These are phyloP conservation scores for Sutorius australiensis DNA, from an alignment of 768 basidiomycete species.

Conservation along the genomic window DNA sequence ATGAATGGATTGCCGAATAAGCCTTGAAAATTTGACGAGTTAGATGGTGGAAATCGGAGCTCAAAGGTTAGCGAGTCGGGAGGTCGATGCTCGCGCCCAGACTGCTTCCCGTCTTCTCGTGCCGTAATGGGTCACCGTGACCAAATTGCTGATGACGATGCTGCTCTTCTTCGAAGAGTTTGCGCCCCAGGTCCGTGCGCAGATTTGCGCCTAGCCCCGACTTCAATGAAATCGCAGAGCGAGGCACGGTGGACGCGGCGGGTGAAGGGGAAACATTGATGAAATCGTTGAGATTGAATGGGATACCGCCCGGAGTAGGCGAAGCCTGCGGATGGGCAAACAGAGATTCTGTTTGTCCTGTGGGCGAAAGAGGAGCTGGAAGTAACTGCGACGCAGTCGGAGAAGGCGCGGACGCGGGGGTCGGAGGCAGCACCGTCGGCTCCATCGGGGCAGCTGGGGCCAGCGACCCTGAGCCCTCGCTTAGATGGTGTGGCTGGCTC, in stretches of 20 bases:
- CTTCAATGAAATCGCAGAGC: constrained; percentile 30
- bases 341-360: constrained; percentile 19
- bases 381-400: constrained; percentile 24
- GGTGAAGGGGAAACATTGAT: constrained; percentile 72
- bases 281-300: constrained; percentile 68
- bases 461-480: constrained; percentile 14
- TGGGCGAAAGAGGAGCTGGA: constrained; percentile 23
- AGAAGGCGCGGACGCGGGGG: constrained; percentile 26
- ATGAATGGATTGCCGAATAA: constrained; percentile 23
- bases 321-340: constrained; percentile 31
- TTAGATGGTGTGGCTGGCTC: constrained; percentile 15
- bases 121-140: constrained; percentile 23
- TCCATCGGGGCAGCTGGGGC: constrained; percentile 28
- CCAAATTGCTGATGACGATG: constrained; percentile 37
- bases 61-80: constrained; percentile 21
- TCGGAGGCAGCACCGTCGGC: constrained; percentile 33
- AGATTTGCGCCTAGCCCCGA: constrained; percentile 46
- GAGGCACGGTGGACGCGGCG: constrained; percentile 34
- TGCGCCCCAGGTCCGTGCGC: constrained; percentile 61
- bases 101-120: constrained; percentile 24
- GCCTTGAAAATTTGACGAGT: constrained; percentile 14
- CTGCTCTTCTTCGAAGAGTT: constrained; percentile 70
- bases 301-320: constrained; percentile 34
- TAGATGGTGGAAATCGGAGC: constrained; percentile 8
- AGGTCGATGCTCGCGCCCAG: constrained; percentile 32